Conservation (phyloP, 2,329 filamentous ascomycete genomes). For the Myriosclerotinia duriaeana region DNA sequence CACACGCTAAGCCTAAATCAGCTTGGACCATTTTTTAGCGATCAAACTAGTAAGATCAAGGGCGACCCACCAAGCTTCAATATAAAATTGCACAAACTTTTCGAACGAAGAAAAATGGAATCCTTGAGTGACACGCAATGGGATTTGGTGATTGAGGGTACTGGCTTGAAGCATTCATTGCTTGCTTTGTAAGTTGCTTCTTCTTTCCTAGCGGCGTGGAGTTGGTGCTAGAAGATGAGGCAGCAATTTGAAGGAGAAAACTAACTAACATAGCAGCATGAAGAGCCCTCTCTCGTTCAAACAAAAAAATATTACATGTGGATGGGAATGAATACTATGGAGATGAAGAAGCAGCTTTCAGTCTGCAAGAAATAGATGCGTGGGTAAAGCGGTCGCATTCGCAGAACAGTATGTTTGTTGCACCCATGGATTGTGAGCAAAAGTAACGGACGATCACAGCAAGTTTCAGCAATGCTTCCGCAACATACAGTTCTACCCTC, state of each 20-base stretch:
- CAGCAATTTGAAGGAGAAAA: slow-evolving; percentile 45
- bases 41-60: slow-evolving; percentile 14
- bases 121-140: slow-evolving; percentile 70
- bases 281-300: slow-evolving; percentile 89
- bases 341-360: slow-evolving; percentile 79
- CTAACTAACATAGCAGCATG: slow-evolving; percentile 68
- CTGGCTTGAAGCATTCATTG: slow-evolving; percentile 74
- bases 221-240: not conserved
- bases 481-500: slow-evolving; percentile 25
- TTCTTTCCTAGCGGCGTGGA: slow-evolving; percentile 19
- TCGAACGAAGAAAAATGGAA: slow-evolving; percentile 57
- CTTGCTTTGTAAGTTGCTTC: slow-evolving; percentile 64
- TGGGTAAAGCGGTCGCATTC: slow-evolving; percentile 59
- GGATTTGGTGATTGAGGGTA: slow-evolving; percentile 79
- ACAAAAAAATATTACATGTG: slow-evolving; percentile 87
- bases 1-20: slow-evolving; percentile 26
- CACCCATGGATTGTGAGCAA: slow-evolving; percentile 23
- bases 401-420: slow-evolving; percentile 38
- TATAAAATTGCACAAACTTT: slow-evolving; percentile 26
- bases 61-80: slow-evolving; percentile 20
- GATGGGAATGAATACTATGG: slow-evolving; percentile 89
- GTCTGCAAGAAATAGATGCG: slow-evolving; percentile 73
- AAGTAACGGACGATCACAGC: slow-evolving; percentile 23
- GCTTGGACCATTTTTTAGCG: slow-evolving; percentile 12
- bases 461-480: slow-evolving; percentile 38